A percentile compares a stretch with the other conserved stretches of the same genome.
Evolutionary conservation across 2,329 filamentous ascomycete species (phyloP).

Genomic region (Dryadomyces quercivorus): DNA sequence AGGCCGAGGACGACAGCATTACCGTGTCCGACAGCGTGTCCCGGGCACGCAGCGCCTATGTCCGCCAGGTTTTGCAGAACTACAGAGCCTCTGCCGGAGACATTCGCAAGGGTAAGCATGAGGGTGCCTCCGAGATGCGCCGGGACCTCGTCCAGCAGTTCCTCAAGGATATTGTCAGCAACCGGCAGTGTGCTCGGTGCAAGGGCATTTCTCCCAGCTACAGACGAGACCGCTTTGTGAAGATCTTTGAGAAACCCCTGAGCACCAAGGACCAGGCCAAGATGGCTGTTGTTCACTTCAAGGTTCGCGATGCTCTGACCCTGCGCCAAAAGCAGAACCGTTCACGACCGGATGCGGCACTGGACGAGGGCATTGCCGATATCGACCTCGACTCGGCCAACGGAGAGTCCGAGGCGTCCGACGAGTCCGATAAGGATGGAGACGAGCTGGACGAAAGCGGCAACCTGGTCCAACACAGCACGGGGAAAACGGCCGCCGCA

Average conservation of each 20-base stretch:
- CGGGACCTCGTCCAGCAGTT: conserved; percentile 71
- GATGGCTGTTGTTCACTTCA: conserved; percentile 60
- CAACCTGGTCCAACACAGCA: conserved; percentile 43
- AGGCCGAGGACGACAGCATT: conserved; percentile 53
- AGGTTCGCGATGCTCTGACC: conserved; percentile 57
- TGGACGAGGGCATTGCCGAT: conserved; percentile 61
- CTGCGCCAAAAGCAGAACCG: conserved; percentile 25
- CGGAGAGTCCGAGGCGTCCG: conserved; percentile 31
- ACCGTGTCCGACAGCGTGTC: conserved; percentile 37
- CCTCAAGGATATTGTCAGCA: conserved; percentile 56
- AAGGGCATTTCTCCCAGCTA: conserved; percentile 66
- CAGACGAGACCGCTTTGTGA: conserved; percentile 81
- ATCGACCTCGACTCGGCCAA: conserved; percentile 35
- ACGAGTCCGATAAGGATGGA: conserved; percentile 35
- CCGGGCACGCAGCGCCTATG: conserved; percentile 50
- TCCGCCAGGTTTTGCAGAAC: conserved; percentile 56
- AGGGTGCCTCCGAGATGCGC: conserved; percentile 67
- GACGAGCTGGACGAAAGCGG: conserved; percentile 41
- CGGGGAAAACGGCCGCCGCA: conserved; percentile 21
- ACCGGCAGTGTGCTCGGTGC: conserved; percentile 56
- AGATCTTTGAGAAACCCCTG: conserved; percentile 81
- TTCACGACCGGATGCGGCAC: conserved; percentile 25
- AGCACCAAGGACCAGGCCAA: conserved; percentile 61
- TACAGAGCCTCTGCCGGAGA: conserved; percentile 38
- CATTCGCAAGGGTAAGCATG: conserved; percentile 58